Percentiles rank a stretch among this genome's conserved stretches.
phyloP scores from a whole-genome alignment of 1,284 basidiomycete species.

The Dichomitus squalens region DNA sequence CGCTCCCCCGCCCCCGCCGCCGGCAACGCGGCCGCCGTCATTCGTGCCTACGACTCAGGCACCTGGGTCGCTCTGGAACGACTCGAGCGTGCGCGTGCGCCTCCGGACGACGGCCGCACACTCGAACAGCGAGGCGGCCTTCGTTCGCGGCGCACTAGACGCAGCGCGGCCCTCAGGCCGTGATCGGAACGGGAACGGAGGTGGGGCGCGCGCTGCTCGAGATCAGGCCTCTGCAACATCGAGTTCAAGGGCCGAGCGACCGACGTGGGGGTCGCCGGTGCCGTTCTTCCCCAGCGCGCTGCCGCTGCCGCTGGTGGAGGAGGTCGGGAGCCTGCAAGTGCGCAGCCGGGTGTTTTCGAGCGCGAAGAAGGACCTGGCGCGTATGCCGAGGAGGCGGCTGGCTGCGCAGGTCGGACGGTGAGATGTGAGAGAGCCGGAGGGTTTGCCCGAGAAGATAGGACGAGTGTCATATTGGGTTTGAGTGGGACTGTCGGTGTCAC shows the following conservation, averaged over 20 bases:
- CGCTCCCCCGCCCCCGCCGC: slow-evolving; percentile 20
- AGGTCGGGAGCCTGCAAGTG: slow-evolving; percentile 11
- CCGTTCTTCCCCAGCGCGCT: slow-evolving; percentile 28
- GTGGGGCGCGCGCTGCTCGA: neutral
- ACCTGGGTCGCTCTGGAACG: slow-evolving; percentile 23
- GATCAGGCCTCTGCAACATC: neutral
- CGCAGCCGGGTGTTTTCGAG: slow-evolving; percentile 12
- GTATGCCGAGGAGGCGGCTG: slow-evolving; percentile 11
- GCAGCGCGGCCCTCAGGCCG: slow-evolving; percentile 9
- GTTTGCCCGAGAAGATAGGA: neutral
- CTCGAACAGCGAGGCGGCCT: slow-evolving; percentile 1
- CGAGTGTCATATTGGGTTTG: neutral
- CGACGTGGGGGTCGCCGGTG: slow-evolving; percentile 26
- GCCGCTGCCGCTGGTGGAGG: slow-evolving; percentile 25
- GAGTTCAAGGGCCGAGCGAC: slow-evolving; percentile 4
- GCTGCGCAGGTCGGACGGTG: slow-evolving; percentile 16
- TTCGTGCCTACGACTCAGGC: slow-evolving; percentile 26
- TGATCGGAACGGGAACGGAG: neutral
- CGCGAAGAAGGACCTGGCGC: slow-evolving; percentile 12
- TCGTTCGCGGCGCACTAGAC: slow-evolving; percentile 1
- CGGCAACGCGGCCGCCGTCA: slow-evolving; percentile 14
- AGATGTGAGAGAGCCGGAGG: neutral
- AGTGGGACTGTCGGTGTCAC: neutral
- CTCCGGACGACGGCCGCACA: slow-evolving; percentile 8
- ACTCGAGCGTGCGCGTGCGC: slow-evolving; percentile 20